A percentile compares a stretch with the other conserved stretches of the same genome.
phyloP scores from a whole-genome alignment of 2,329 filamentous ascomycete species.

The Fusarium devonianum region DNA sequence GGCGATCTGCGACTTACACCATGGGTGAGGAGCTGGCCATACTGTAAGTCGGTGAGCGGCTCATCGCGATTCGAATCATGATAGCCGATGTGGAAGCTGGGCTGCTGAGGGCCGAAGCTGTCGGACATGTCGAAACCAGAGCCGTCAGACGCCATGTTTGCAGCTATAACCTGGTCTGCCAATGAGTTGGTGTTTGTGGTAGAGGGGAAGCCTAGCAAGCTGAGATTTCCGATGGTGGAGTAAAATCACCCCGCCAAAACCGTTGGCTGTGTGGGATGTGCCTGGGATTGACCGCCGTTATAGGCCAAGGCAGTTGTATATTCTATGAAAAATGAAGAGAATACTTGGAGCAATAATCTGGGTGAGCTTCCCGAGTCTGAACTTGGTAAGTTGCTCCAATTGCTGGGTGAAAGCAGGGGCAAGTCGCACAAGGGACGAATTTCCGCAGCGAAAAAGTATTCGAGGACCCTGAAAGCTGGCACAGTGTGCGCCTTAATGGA shows the following conservation, averaged over 20 bases:
- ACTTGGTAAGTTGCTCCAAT: no score
- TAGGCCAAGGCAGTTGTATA: no score
- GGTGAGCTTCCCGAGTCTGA: no score
- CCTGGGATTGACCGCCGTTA: constrained; percentile 1
- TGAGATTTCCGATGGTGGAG: constrained; percentile 42
- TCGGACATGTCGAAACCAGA: constrained; percentile 38
- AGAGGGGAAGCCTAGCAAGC: constrained; percentile 16
- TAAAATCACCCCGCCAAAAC: constrained; percentile 41
- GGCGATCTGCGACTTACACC: constrained; percentile 61
- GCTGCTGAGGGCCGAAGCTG: constrained; percentile 44
- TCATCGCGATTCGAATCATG: constrained; percentile 71
- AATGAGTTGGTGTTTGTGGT: constrained; percentile 8
- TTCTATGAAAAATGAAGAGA: no score
- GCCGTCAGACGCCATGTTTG: constrained; percentile 37
- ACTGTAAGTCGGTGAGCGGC: constrained; percentile 68
- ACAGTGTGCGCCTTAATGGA: constrained; percentile 34
- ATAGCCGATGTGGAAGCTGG: constrained; percentile 73
- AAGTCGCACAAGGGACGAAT: background rate
- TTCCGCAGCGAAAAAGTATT: constrained; percentile 5
- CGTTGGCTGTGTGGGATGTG: constrained; percentile 25
- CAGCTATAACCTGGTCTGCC: background rate
- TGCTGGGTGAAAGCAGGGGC: no score
- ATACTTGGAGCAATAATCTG: no score
- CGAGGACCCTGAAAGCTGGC: constrained; percentile 30
- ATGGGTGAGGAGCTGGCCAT: constrained; percentile 71